Base-by-base conservation (phyloP, 768 basidiomycete genomes). In the Trametopsis cervina region DNA sequence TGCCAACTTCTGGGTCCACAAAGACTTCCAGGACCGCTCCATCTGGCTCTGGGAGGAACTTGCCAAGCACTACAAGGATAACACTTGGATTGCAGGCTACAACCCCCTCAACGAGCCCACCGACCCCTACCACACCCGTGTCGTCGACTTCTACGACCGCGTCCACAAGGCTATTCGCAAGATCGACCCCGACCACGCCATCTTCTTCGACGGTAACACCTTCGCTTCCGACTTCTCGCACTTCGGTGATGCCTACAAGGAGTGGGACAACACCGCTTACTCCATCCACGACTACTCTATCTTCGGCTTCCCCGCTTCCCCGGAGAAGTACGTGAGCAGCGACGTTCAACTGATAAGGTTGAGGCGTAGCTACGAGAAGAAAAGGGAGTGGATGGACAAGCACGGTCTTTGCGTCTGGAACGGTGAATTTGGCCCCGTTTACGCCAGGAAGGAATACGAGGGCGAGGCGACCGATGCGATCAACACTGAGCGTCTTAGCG, bases 361-460 rank as follows among this genome's bases (percentile, higher is more conserved):
- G 53, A 65, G 63, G 55, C 64, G 74, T 50, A 80, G 77, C 56
- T 89, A 84, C 58, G 77, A 83, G 63, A 79, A 79, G 68, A 90
- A 91, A 66, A 69, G 83, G 24, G 74, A 78, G 56, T 90, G 83
- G 82, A 83, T 87, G 83, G 80, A 85, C 55, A 67, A 77, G 60
- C 67, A 72, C 4, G 74, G 75, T 1, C 65, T 85, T 23, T 82
- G 81, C 52, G 83, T 85, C 12, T 82, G 82, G 85, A 85, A 88
- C 54, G 88, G 88, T 22, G 88, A 89, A 62, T 89, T 80, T 73
- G 89, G 89, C n/a, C 86, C 87, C 1, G 87, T 91, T 24, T 90
- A 89, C 54, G 83, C 84, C 1, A 67, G 84, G 53, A 67, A 66
- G 63, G 63, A 71, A 51, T 66, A 65, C 43, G 72, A 73, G 21